phyloP scores from a whole-genome alignment of 257 asterid genomes.

The Petunia axillaris region DNA sequence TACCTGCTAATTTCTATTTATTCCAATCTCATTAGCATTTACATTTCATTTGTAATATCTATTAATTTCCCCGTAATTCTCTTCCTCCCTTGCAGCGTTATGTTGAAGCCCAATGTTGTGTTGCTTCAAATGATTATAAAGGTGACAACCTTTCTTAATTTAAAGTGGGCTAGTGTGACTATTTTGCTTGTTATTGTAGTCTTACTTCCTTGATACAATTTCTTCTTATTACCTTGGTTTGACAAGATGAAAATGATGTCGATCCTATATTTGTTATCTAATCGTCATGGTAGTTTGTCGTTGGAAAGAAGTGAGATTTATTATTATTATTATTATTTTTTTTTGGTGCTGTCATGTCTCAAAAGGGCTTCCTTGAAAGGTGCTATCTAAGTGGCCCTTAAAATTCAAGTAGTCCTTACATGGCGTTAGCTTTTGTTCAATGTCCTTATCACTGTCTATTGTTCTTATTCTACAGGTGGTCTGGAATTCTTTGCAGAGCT shows the following conservation, averaged over 20 bases:
- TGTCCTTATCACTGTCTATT: conserved; percentile 10
- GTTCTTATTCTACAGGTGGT: conserved; percentile 64
- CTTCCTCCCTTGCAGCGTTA: conserved; percentile 65
- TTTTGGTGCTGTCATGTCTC: background rate
- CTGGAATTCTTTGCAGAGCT: conserved; percentile 86
- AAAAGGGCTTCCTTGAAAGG: background rate
- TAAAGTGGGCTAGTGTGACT: conserved; percentile 5
- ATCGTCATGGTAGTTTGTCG: background rate
- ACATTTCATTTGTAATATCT: background rate
- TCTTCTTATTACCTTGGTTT: conserved; percentile 8
- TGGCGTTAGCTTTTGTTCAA: background rate
- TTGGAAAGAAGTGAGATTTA: background rate
- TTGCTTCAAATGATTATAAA: conserved; percentile 93
- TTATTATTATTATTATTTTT: background rate
- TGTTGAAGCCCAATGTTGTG: conserved; percentile 93
- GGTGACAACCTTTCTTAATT: conserved; percentile 52
- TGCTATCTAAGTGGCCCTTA: background rate
- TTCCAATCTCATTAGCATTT: conserved; percentile 17
- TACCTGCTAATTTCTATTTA: background rate
- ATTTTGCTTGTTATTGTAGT: conserved; percentile 2
- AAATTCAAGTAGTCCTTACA: background rate
- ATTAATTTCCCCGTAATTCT: background rate
- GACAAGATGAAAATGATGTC: background rate
- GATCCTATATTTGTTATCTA: background rate
- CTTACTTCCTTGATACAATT: background rate